phyloP scores from a whole-genome alignment of 2,329 filamentous ascomycete species.

The Penicillium sp. region DNA sequence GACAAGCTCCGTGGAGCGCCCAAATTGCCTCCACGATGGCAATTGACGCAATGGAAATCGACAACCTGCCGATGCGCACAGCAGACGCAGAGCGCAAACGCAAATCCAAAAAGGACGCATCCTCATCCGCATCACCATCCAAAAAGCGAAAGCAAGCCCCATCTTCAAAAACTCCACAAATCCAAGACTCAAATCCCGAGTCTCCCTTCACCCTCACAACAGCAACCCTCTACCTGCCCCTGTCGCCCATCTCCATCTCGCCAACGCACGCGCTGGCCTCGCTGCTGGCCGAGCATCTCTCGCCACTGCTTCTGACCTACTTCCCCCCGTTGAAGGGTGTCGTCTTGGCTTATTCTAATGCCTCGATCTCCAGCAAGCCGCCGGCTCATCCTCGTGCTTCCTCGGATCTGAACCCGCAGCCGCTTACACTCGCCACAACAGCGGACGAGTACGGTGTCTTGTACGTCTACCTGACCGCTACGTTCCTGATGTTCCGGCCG shows the following conservation, averaged over 20 bases:
- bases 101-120: slow-evolving; percentile 47
- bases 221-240: slow-evolving; percentile 68
- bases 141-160: slow-evolving; percentile 46
- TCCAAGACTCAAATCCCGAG: slow-evolving; percentile 35
- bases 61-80: slow-evolving; percentile 25
- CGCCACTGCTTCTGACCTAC: slow-evolving; percentile 63
- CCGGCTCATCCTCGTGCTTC: slow-evolving; percentile 36
- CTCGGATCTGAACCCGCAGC: slow-evolving; percentile 35
- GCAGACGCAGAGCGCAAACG: slow-evolving; percentile 40
- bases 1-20: slow-evolving; percentile 21
- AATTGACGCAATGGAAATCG: slow-evolving; percentile 43
- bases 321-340: slow-evolving; percentile 60
- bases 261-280: slow-evolving; percentile 56
- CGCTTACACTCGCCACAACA: slow-evolving; percentile 44
- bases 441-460: slow-evolving; percentile 81
- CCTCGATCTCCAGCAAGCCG: slow-evolving; percentile 42
- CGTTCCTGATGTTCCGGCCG: slow-evolving; percentile 81
- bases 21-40: slow-evolving; percentile 36
- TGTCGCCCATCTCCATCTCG: slow-evolving; percentile 57
- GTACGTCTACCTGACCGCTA: slow-evolving; percentile 84
- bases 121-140: slow-evolving; percentile 32
- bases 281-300: slow-evolving; percentile 61
- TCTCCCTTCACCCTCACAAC: slow-evolving; percentile 79
- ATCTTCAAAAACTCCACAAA: slow-evolving; percentile 13
- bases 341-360: slow-evolving; percentile 54